Percentiles rank a stretch among this genome's conserved stretches.
These are phyloP conservation scores for Radiomyces spectabilis DNA, from an alignment of 192 early-diverging fungal species.

Conservation along the genomic window DNA sequence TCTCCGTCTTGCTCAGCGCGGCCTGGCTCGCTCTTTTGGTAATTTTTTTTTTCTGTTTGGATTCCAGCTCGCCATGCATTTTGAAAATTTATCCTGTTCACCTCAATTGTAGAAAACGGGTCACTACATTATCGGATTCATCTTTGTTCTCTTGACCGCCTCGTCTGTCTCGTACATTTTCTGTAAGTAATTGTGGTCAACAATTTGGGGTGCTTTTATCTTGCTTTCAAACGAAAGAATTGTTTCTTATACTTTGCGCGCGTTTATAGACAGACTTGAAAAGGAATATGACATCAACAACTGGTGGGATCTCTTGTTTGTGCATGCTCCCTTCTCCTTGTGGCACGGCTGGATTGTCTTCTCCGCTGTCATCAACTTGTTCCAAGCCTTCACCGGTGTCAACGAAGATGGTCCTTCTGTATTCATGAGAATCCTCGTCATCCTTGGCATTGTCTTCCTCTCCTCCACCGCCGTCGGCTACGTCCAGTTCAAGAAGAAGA, in stretches of 20 bases:
- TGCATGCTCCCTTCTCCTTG: slow-evolving; percentile 63
- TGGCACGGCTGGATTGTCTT: slow-evolving; percentile 62
- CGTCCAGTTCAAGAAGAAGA: slow-evolving; percentile 46
- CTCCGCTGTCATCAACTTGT: slow-evolving; percentile 47
- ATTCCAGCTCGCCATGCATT: not conserved
- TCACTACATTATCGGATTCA: slow-evolving; percentile 41
- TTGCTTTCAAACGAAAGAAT: not conserved
- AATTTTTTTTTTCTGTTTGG: slow-evolving; percentile 13
- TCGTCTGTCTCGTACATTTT: slow-evolving; percentile 51
- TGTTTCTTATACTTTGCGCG: not conserved
- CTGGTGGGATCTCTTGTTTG: slow-evolving; percentile 36
- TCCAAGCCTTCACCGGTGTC: slow-evolving; percentile 46
- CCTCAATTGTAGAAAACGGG: slow-evolving; percentile 25
- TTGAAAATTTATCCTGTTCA: no score
- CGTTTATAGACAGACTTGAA: slow-evolving; percentile 29
- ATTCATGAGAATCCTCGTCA: slow-evolving; percentile 35
- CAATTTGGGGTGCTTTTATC: not conserved
- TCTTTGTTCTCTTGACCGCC: slow-evolving; percentile 51
- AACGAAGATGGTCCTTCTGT: slow-evolving; percentile 31
- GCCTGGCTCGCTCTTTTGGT: slow-evolving; percentile 57
- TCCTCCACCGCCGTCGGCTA: slow-evolving; percentile 49
- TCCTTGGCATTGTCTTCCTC: slow-evolving; percentile 46
- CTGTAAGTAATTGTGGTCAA: slow-evolving; percentile 29
- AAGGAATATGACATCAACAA: slow-evolving; percentile 22
- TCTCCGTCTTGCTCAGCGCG: slow-evolving; percentile 45